These are phyloP conservation scores for Sphaerosporella brunnea DNA, from an alignment of 495 filamentous ascomycete genomes.

Conservation along the genomic window DNA sequence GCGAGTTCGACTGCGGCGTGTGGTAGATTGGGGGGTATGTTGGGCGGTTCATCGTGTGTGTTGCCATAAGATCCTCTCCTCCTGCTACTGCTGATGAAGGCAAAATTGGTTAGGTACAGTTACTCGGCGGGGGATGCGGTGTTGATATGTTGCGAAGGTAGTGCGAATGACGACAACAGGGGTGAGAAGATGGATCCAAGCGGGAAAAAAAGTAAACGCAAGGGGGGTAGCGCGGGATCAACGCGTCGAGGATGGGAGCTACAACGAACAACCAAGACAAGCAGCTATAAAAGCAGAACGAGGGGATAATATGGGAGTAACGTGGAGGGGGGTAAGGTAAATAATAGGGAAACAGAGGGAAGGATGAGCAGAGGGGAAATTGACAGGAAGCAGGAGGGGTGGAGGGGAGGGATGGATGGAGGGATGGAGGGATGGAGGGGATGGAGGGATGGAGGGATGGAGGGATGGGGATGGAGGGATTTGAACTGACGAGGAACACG, in stretches of 20 bases:
- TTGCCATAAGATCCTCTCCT: constrained; percentile 87
- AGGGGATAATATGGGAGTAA: neutral
- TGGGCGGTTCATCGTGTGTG: constrained; percentile 67
- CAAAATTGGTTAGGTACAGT: constrained; percentile 8
- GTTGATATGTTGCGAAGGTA: constrained; percentile 2
- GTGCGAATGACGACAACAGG: neutral
- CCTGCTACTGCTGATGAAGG: constrained; percentile 30
- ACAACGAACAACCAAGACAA: neutral
- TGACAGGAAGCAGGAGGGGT: neutral
- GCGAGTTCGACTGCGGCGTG: constrained; percentile 88
- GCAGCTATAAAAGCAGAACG: constrained; percentile 4
- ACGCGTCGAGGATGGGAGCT: neutral
- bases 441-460: neutral
- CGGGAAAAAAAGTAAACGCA: neutral
- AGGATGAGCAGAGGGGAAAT: neutral
- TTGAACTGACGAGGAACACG: constrained; percentile 5
- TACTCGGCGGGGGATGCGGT: too few species aligned
- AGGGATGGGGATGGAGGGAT: constrained; percentile 10
- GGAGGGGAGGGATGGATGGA: constrained; percentile 2
- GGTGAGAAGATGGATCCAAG: neutral
- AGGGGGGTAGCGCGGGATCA: neutral
- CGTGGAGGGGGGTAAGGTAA: constrained; percentile 7
- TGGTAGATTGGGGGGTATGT: constrained; percentile 87
- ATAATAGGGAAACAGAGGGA: constrained; percentile 22
- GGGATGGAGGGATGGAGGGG: neutral